phyloP scores from a whole-genome alignment of 495 filamentous ascomycete genomes.

The Choiromyces venosus region DNA sequence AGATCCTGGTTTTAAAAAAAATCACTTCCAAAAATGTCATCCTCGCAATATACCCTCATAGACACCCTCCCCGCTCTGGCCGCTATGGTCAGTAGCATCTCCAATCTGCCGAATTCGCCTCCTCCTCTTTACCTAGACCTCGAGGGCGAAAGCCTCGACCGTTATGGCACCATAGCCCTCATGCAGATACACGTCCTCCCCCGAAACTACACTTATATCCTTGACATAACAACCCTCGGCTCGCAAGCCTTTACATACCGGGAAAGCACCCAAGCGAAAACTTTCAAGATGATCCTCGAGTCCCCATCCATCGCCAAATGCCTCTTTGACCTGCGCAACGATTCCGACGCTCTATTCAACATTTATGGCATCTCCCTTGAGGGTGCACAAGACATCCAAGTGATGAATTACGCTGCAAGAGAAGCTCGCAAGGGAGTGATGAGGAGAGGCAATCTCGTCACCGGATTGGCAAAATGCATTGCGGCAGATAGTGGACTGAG shows the following conservation, averaged over 20 bases:
- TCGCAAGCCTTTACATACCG: constrained; percentile 47
- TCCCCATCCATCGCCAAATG: constrained; percentile 47
- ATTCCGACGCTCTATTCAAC: constrained; percentile 53
- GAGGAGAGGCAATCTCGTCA: constrained; percentile 34
- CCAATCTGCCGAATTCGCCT: constrained; percentile 34
- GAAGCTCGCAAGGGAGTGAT: constrained; percentile 3
- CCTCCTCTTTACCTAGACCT: constrained; percentile 54
- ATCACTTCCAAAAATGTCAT: neutral
- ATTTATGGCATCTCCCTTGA: constrained; percentile 45
- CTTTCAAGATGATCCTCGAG: constrained; percentile 52
- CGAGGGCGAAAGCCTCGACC: constrained; percentile 51
- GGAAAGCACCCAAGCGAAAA: constrained; percentile 32
- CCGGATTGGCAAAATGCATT: constrained; percentile 49
- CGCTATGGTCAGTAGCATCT: constrained; percentile 10
- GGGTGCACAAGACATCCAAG: constrained; percentile 53
- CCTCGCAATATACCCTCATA: constrained; percentile 3
- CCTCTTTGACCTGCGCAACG: constrained; percentile 56
- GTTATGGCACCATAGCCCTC: constrained; percentile 51
- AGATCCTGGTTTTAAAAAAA: neutral
- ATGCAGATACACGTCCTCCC: constrained; percentile 46
- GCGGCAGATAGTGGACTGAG: constrained; percentile 41
- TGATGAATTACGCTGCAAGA: constrained; percentile 52
- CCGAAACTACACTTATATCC: constrained; percentile 44
- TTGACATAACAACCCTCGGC: constrained; percentile 51
- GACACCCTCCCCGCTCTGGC: constrained; percentile 2